Evolutionary conservation across 371 early-diverging fungal species (phyloP), one percentile per base, ranked within the genome.

Genomic region (Syncephalastrum contaminatum): DNA sequence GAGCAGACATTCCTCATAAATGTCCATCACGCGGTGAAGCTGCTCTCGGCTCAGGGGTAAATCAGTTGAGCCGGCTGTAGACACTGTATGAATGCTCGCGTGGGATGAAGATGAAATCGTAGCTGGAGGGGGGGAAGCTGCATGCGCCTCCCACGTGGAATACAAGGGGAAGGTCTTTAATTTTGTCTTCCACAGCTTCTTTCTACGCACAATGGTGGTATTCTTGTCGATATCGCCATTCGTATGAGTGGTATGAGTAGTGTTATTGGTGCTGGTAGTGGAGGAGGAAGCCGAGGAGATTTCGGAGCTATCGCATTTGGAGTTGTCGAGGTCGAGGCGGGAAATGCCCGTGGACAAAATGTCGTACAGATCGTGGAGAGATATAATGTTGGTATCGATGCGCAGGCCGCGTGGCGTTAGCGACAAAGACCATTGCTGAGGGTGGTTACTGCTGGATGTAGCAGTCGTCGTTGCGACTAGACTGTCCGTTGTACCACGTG

Each of bases 351-450:
- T 63, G 7, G 72, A 43, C 12, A 77, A 16, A 44, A 74, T 70
- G 43, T 73, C 65, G 40, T 77, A 72, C 19, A 77, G 39, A 43
- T 68, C 69, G 41, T 72, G 69, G 18, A 77, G 45, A 0, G 78
- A 74, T 14, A 68, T 48, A 30, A 77, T 73, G 21, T 72, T 68
- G 2, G 78, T 77, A 42, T 77, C 75, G 36, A 77, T 72, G 4
- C 74, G 55, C 15, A 77, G 25, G 0, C 78, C 78, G 20, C 60
- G 60, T 18, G 69, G 69, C 0, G 78, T 77, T 0, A 74, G 54
- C 12, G 78, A 74, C 8, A 77, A 40, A 4, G 69, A 53, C 78
- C 78, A 77, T 51, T 51, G 47, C 22, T 21, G 45, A 2, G 45
- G 6, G 7, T 44, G 7, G 6, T 44, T 44, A n/a, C 36, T 30